Conservation (phyloP, 179 eudicot species). For the Heliamphora pulchella region DNA sequence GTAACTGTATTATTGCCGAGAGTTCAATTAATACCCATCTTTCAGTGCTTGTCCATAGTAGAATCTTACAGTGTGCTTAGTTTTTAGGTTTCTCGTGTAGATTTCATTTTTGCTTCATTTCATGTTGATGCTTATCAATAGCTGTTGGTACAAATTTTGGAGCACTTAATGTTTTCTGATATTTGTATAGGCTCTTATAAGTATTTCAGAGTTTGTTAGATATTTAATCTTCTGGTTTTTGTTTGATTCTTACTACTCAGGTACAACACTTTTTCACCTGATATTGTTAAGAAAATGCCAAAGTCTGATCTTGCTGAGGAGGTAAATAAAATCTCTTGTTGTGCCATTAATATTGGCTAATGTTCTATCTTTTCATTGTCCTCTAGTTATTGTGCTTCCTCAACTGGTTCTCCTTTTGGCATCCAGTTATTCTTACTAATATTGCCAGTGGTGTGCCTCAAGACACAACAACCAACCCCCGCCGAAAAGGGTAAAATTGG, state of each 20-base stretch:
- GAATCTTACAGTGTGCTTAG: conserved; percentile 1
- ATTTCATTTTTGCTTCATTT: not conserved
- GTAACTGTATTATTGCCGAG: not conserved
- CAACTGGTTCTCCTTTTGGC: not conserved
- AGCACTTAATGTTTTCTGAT: not conserved
- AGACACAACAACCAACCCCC: no score
- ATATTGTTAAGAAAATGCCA: conserved; percentile 71
- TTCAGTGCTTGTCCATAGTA: not conserved
- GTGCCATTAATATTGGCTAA: not conserved
- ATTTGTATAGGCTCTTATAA: not conserved
- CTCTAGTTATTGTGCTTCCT: not conserved
- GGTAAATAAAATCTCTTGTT: conserved; percentile 27
- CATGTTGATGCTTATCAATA: not conserved
- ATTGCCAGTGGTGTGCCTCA: no score
- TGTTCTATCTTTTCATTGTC: conserved; percentile 5
- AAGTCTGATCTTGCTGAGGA: conserved; percentile 68
- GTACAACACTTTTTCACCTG: conserved; percentile 25
- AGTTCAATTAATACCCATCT: not conserved
- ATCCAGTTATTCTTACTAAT: no score
- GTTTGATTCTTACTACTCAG: conserved; percentile 11
- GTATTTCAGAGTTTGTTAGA: not conserved
- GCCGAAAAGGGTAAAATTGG: no score
- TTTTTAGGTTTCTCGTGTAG: not conserved
- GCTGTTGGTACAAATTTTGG: not conserved
- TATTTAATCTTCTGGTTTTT: not conserved